Conservation (phyloP, 2,329 filamentous ascomycete genomes). For the Fusarium vanettenii region DNA sequence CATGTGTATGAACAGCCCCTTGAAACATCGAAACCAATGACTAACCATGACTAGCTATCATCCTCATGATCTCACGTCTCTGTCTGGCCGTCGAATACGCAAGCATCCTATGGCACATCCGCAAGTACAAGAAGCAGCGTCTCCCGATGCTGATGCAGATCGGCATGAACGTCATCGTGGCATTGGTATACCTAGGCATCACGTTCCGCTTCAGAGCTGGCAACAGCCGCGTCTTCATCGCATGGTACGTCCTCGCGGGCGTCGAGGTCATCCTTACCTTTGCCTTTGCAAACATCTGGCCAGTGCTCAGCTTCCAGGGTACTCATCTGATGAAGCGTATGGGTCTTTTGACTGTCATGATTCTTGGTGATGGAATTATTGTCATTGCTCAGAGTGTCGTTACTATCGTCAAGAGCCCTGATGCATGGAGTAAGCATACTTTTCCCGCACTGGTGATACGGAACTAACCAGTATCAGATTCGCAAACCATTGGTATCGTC, state of each 20-base stretch:
- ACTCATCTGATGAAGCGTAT: conserved; percentile 74
- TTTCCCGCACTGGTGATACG: rapidly evolving
- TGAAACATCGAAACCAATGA: too few relatives aligned
- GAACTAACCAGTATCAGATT: conserved; percentile 43
- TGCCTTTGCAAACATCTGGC: conserved; percentile 63
- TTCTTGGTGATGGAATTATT: conserved; percentile 74
- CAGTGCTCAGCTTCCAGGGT: conserved; percentile 69
- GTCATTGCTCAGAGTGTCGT: conserved; percentile 65
- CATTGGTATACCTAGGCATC: conserved; percentile 55
- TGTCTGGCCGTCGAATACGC: conserved; percentile 65
- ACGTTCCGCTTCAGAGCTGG: conserved; percentile 52
- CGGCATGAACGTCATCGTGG: conserved; percentile 48
- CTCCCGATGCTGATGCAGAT: conserved; percentile 52
- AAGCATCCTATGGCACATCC: conserved; percentile 57
- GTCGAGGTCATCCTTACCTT: conserved; percentile 65
- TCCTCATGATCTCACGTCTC: conserved; percentile 65
- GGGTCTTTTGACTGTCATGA: conserved; percentile 72
- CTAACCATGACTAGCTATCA: conserved; percentile 48
- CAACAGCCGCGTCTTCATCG: conserved; percentile 50
- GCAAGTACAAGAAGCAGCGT: conserved; percentile 52
- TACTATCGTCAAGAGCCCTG: conserved; percentile 57
- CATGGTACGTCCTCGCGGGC: conserved; percentile 66
- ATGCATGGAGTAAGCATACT: conserved; percentile 51
- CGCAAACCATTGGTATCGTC: conserved; percentile 54
- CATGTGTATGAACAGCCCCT: conserved; percentile 49